phyloP scores from a whole-genome alignment of 2,329 filamentous ascomycete genomes.

The Pseudocercospora fuligena region DNA sequence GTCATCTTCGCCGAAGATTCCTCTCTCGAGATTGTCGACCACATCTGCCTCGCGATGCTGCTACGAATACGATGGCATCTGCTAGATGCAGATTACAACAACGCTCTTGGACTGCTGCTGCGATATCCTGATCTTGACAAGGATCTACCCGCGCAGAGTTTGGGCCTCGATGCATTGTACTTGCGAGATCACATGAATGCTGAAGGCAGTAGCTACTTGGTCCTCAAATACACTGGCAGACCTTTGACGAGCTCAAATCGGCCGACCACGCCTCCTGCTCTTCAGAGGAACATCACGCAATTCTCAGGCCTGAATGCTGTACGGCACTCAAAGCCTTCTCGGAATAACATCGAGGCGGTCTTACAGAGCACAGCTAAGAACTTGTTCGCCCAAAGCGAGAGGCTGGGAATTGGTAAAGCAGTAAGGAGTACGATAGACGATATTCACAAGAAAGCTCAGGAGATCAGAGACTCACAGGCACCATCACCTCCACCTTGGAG shows the following conservation, averaged over 20 bases:
- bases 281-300: slow-evolving; percentile 42
- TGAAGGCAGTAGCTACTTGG: slow-evolving; percentile 67
- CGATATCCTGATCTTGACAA: slow-evolving; percentile 72
- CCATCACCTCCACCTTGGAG: slow-evolving; percentile 40
- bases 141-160: slow-evolving; percentile 46
- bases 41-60: slow-evolving; percentile 93
- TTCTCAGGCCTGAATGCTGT: slow-evolving; percentile 36
- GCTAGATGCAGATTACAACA: slow-evolving; percentile 84
- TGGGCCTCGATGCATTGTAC: slow-evolving; percentile 84
- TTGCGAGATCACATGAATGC: slow-evolving; percentile 68
- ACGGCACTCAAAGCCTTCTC: slow-evolving; percentile 39
- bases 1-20: slow-evolving; percentile 86
- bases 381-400: slow-evolving; percentile 73
- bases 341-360: slow-evolving; percentile 67
- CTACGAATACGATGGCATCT: slow-evolving; percentile 89
- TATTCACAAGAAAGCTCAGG: slow-evolving; percentile 75
- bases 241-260: slow-evolving; percentile 39
- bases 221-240: slow-evolving; percentile 70
- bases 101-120: slow-evolving; percentile 78
- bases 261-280: slow-evolving; percentile 39
- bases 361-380: slow-evolving; percentile 78
- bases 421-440: slow-evolving; percentile 82
- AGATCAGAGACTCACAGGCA: slow-evolving; percentile 58
- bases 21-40: slow-evolving; percentile 77
- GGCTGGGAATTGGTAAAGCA: slow-evolving; percentile 78